Percentiles rank a stretch among this genome's conserved stretches.
These are phyloP conservation scores for Rhizoctonia solani DNA, from an alignment of 1,284 basidiomycete genomes.

Conservation along the genomic window DNA sequence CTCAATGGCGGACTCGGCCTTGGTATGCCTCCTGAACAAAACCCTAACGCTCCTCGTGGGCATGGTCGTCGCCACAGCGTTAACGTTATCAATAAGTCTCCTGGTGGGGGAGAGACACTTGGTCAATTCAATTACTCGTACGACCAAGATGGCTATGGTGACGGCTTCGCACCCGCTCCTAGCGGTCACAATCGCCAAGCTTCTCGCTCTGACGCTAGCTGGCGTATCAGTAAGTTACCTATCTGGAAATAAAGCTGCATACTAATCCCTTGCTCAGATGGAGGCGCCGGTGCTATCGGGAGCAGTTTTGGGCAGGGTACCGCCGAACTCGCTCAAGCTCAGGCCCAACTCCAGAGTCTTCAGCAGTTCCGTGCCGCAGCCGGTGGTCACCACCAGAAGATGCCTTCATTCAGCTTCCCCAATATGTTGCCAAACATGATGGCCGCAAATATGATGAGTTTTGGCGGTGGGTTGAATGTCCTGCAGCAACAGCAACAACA, in stretches of 20 bases:
- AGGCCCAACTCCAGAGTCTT: conserved; percentile 93
- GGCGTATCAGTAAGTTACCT: conserved; percentile 80
- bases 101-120: conserved; percentile 47
- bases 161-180: conserved; percentile 63
- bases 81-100: conserved; percentile 82
- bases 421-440: conserved; percentile 96
- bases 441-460: conserved; percentile 92
- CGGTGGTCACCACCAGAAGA: conserved; percentile 93
- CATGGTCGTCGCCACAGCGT: conserved; percentile 94
- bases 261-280: conserved; percentile 53
- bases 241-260: conserved; percentile 2
- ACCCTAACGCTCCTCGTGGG: conserved; percentile 67
- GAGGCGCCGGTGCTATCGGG: conserved; percentile 71
- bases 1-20: conserved; percentile 55
- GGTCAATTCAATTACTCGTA: conserved; percentile 34
- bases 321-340: conserved; percentile 89
- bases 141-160: conserved; percentile 66
- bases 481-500: conserved; percentile 86
- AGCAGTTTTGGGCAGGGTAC: conserved; percentile 62
- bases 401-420: conserved; percentile 96
- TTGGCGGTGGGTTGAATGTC: conserved; percentile 77
- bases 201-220: conserved; percentile 78
- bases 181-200: conserved; percentile 76
- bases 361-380: conserved; percentile 97
- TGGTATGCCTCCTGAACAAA: conserved; percentile 51